Evolutionary conservation across 257 asterid genomes (phyloP).

Genomic region (Avicennia marina): DNA sequence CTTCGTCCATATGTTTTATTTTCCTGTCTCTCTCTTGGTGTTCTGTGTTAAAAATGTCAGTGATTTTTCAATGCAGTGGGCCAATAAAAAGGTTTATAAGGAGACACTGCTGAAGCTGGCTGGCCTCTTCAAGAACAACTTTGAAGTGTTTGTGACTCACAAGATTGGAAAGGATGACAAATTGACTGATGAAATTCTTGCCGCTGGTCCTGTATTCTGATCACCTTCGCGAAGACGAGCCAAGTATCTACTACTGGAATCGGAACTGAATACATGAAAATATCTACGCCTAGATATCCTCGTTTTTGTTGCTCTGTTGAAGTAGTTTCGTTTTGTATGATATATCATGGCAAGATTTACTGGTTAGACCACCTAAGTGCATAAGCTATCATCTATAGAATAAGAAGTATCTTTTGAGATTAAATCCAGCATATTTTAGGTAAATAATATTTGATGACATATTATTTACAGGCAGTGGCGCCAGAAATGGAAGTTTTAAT

Average conservation of each 20-base stretch:
- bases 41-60: not conserved
- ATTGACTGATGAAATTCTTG: constrained; percentile 57
- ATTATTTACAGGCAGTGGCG: too few relatives aligned
- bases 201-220: constrained; percentile 65
- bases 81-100: constrained; percentile 53
- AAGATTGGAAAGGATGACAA: constrained; percentile 59
- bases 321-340: not conserved
- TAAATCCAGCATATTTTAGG: too few relatives aligned
- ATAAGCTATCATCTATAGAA: too few relatives aligned
- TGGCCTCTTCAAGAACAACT: constrained; percentile 68
- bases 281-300: not conserved
- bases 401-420: too few relatives aligned
- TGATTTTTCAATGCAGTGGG: constrained; percentile 44
- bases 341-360: not conserved
- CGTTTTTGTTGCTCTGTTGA: not conserved
- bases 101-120: constrained; percentile 54
- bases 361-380: too few relatives aligned
- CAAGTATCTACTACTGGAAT: not conserved
- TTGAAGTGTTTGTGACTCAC: constrained; percentile 54
- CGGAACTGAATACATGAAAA: not conserved
- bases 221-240: not conserved
- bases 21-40: not conserved
- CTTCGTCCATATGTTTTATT: too few relatives aligned
- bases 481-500: too few relatives aligned
- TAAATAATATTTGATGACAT: too few relatives aligned